These are phyloP conservation scores for Diaporthe ilicicola DNA, from an alignment of 2,329 filamentous ascomycete species.

Conservation along the genomic window DNA sequence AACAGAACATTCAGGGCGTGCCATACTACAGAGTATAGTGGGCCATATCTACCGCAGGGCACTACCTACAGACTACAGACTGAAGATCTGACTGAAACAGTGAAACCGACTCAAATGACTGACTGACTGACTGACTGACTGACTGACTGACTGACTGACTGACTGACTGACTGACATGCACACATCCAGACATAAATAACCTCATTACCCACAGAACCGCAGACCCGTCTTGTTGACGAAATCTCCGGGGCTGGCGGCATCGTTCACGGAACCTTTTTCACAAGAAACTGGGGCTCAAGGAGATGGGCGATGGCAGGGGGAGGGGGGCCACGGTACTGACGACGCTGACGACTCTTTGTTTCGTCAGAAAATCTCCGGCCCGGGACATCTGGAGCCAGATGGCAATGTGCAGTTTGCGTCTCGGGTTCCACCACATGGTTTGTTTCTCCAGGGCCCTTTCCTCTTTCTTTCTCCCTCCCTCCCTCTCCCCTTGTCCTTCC, in stretches of 20 bases:
- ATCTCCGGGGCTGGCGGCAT: not conserved
- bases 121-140: too few species aligned
- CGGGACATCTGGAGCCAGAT: not conserved
- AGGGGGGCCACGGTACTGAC: not conserved
- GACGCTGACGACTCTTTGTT: not conserved
- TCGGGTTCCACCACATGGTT: not conserved
- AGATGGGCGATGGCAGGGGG: constrained; percentile 6
- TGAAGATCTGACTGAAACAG: too few species aligned
- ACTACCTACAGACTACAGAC: too few species aligned
- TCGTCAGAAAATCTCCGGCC: constrained; percentile 19
- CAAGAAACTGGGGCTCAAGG: not conserved
- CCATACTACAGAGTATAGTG: not conserved
- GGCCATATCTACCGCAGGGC: too few species aligned
- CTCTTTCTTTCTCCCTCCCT: not conserved
- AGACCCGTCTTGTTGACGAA: not conserved
- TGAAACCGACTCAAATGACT: too few species aligned
- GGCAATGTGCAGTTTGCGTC: not conserved
- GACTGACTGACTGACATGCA: too few species aligned
- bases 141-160: too few species aligned
- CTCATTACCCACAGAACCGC: not conserved
- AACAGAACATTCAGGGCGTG: not conserved
- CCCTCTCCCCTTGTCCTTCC: not conserved
- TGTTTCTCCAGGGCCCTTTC: not conserved
- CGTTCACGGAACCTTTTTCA: not conserved
- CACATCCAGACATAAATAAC: not conserved